Conservation (phyloP, 1,139 yeast species). For the Saccharomyces pastorianus region DNA sequence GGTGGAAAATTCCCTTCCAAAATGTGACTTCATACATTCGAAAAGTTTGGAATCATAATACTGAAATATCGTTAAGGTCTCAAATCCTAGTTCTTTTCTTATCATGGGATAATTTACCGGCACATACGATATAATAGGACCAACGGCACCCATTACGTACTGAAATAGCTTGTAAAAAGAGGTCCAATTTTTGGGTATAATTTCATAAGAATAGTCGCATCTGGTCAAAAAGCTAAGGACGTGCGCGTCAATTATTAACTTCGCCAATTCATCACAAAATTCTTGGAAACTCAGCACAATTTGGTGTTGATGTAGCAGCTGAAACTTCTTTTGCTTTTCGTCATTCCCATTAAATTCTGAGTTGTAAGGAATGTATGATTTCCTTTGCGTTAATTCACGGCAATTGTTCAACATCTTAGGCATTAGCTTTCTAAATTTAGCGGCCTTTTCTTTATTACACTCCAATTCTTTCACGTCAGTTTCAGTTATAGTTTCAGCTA, state of each 20-base stretch:
- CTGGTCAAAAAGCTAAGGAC: not conserved
- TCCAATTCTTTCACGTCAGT: constrained; percentile 13
- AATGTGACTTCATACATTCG: not conserved
- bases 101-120: not conserved
- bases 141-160: not conserved
- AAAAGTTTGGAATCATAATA: not conserved
- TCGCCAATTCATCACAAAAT: not conserved
- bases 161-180: constrained; percentile 3
- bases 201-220: not conserved
- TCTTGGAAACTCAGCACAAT: not conserved
- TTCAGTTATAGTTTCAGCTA: constrained; percentile 18
- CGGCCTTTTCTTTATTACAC: not conserved
- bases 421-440: not conserved
- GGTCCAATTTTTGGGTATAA: not conserved
- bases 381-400: constrained; percentile 3
- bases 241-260: not conserved
- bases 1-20: not conserved
- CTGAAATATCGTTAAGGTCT: not conserved
- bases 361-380: not conserved
- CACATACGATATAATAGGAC: constrained; percentile 1
- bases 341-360: not conserved
- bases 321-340: not conserved
- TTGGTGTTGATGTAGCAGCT: not conserved
- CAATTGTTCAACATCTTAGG: not conserved
- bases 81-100: not conserved